Conservation (phyloP, 495 filamentous ascomycete species). For the Aspergillus incahuasiensis region DNA sequence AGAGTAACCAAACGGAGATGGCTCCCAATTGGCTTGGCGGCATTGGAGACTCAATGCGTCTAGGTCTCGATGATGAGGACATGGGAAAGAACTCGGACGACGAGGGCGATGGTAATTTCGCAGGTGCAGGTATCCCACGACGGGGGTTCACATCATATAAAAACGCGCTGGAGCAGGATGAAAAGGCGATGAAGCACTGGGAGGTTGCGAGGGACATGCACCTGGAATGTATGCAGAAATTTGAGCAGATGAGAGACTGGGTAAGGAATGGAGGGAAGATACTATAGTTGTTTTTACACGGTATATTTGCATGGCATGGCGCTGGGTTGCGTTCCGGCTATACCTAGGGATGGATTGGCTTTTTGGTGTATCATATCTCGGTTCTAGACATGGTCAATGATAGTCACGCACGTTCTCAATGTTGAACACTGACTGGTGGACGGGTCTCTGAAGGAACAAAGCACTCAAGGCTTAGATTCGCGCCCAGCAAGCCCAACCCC, state of each 20-base stretch:
- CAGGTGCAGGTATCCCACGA: constrained; percentile 22
- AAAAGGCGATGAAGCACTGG: constrained; percentile 60
- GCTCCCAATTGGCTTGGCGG: constrained; percentile 53
- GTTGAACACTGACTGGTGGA: too few species aligned
- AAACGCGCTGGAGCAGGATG: constrained; percentile 59
- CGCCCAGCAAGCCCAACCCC: too few species aligned
- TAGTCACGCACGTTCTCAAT: neutral
- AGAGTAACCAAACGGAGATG: constrained; percentile 44
- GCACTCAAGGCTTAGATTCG: too few species aligned
- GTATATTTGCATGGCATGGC: constrained; percentile 6
- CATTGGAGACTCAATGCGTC: constrained; percentile 44
- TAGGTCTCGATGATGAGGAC: constrained; percentile 16
- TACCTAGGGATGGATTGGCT: neutral
- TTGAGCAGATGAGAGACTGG: constrained; percentile 52
- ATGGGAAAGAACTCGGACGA: constrained; percentile 14
- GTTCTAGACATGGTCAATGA: neutral
- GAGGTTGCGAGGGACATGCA: constrained; percentile 59
- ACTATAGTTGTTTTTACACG: neutral
- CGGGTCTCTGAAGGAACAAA: too few species aligned
- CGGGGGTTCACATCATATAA: constrained; percentile 56
- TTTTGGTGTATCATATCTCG: constrained; percentile 5
- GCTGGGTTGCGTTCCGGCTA: neutral
- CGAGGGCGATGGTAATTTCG: constrained; percentile 25
- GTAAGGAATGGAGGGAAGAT: constrained; percentile 39
- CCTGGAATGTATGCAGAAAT: constrained; percentile 53